Percentiles rank a stretch among this genome's conserved stretches.
Conservation (phyloP, 768 basidiomycete genomes). For the Collybia nuda region DNA sequence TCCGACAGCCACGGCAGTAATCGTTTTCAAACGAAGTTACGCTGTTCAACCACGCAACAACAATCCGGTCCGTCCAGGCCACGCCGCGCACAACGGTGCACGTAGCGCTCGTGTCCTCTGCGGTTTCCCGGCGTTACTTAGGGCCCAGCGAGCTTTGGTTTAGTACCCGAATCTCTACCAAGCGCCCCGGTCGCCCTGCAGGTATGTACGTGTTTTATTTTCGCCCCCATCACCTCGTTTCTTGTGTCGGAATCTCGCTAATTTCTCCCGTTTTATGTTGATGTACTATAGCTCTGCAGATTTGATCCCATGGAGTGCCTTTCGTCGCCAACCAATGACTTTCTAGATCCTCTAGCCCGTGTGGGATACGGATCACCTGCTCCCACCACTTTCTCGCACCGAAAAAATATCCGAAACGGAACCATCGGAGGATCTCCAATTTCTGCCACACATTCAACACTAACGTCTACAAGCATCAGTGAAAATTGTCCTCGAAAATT, state of each 20-base stretch:
- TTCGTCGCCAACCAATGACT: conserved; percentile 11
- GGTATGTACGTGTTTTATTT: conserved; percentile 4
- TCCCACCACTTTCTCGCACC: conserved; percentile 8
- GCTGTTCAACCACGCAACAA: too few species aligned
- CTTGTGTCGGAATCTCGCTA: neutral
- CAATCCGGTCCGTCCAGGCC: neutral
- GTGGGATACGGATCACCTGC: conserved; percentile 4
- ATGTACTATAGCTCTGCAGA: neutral
- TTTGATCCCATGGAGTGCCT: conserved; percentile 16
- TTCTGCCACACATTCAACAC: conserved; percentile 3
- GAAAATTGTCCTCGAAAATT: conserved; percentile 18
- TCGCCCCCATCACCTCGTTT: neutral
- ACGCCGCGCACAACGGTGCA: neutral
- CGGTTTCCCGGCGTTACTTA: neutral
- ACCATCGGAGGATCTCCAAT: neutral
- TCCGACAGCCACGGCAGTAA: neutral
- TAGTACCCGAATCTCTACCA: neutral
- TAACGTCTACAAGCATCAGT: conserved; percentile 1
- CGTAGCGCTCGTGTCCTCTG: neutral
- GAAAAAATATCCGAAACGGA: conserved; percentile 3
- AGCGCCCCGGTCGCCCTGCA: neutral
- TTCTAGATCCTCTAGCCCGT: conserved; percentile 6
- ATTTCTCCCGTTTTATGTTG: neutral
- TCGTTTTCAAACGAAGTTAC: too few species aligned
- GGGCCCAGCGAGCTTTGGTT: neutral